phyloP scores from a whole-genome alignment of 1,284 basidiomycete species.

The Trametes sp. region DNA sequence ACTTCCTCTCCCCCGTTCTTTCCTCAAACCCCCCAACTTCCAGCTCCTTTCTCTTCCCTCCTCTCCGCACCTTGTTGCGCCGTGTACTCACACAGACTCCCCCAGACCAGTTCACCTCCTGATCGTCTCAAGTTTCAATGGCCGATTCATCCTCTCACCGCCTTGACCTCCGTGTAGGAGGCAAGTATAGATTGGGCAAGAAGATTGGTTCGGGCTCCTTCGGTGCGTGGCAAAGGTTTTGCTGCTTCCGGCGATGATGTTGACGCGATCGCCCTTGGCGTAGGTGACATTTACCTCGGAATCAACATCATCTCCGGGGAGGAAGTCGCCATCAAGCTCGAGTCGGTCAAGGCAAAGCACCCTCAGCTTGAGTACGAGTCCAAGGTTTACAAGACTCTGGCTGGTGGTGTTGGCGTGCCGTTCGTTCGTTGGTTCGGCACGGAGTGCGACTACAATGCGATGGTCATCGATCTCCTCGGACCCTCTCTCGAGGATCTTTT shows the following conservation, averaged over 20 bases:
- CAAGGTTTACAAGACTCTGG: constrained; percentile 96
- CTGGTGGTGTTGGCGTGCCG: constrained; percentile 97
- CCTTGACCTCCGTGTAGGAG: constrained; percentile 95
- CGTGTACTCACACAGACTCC: constrained; percentile 18
- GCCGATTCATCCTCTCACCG: constrained; percentile 74
- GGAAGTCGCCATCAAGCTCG: constrained; percentile 99
- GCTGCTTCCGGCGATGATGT: background rate
- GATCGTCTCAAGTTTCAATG: constrained; percentile 49
- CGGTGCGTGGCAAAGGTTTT: constrained; percentile 63
- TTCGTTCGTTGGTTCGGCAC: constrained; percentile 99
- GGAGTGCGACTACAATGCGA: constrained; percentile 99
- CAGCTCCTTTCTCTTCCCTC: constrained; percentile 12
- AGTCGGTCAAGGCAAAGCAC: constrained; percentile 99
- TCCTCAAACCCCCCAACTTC: constrained; percentile 17
- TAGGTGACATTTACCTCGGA: constrained; percentile 98
- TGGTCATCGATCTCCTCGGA: constrained; percentile 98
- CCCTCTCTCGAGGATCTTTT: constrained; percentile 98
- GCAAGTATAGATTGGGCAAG: constrained; percentile 99
- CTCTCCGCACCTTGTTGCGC: constrained; percentile 5
- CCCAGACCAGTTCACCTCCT: constrained; percentile 14
- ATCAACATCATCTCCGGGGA: constrained; percentile 99
- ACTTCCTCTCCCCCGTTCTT: constrained; percentile 20
- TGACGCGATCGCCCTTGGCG: background rate
- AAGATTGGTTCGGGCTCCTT: constrained; percentile 99
- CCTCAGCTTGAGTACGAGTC: constrained; percentile 99